Evolutionary conservation across 2,329 filamentous ascomycete genomes (phyloP), one percentile per base, ranked within the genome.

Genomic region (Penicillium sp.): DNA sequence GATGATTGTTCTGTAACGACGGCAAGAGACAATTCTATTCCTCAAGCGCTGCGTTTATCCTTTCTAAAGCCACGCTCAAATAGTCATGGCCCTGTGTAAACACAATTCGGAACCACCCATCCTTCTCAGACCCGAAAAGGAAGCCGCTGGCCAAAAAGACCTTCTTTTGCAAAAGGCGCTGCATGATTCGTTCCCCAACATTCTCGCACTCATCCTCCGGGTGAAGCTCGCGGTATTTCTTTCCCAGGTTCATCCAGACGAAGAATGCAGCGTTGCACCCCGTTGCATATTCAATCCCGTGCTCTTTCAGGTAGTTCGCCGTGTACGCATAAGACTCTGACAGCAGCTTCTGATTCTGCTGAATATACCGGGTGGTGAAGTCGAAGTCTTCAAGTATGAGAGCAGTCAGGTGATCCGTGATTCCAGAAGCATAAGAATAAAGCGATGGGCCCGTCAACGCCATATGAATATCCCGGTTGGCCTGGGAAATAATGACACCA

Each of bases 191-290:
- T 8, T 64, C 56, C 24, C 61, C 58, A 10, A 65, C 45, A 34
- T 59, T 53, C 28, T 53, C 51, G 8, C 44, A 13, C 10, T 28
- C 41, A 6, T 51, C 40, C 3, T 49, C 53, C 0, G 61, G 57
- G 22, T 64, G 61, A 12, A 57, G 28, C 22, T 62, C 54, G 5
- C 43, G 53, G 50, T 64, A 68, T 15, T 41, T 60, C 57, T 64
- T 64, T 0, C 65, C 66, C 2, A 82, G 57, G 57, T 81, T 71
- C 2, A 78, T 61, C 69, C 74, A 81, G 2, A 82, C 53, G 57
- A 82, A 82, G 57, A 81, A 80, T 0, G 76, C 78, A 0, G 78
- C 78, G 53, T 80, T 81, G 4, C 65, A 69, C 0, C 75, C 75
- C 0, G 68, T 61, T 0, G 72, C 67, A 53, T 77, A 78, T 13